Conservation (phyloP, 2,329 filamentous ascomycete genomes). For the Salinomyces thailandicus region DNA sequence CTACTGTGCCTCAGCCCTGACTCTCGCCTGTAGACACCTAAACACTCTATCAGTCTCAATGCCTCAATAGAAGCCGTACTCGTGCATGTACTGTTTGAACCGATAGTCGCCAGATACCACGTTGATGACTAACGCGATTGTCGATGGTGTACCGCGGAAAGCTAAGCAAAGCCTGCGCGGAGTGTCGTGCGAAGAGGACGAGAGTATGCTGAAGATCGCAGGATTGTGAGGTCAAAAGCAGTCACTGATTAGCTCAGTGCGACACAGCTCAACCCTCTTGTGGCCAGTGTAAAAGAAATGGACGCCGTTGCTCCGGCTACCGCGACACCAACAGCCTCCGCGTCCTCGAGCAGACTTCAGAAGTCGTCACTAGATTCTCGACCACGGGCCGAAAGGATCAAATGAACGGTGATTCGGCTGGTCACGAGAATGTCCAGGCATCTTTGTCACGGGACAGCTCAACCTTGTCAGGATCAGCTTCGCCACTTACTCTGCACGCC, state of each 20-base stretch:
- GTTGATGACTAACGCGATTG: too few species aligned
- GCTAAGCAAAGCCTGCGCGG: not conserved
- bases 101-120: too few species aligned
- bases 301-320: not conserved
- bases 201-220: not conserved
- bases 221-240: not conserved
- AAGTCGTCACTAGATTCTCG: not conserved
- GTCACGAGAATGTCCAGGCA: not conserved
- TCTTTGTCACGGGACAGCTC: too few species aligned
- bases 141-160: not conserved
- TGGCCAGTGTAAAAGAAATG: not conserved
- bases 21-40: too few species aligned
- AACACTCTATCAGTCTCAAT: too few species aligned
- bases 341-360: not conserved
- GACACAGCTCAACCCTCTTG: not conserved
- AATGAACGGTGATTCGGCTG: not conserved
- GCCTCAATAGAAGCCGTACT: too few species aligned
- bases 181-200: not conserved
- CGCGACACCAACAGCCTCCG: not conserved
- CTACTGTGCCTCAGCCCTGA: too few species aligned
- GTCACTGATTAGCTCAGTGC: not conserved
- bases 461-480: not conserved
- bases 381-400: not conserved
- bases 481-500: too few species aligned
- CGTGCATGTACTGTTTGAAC: too few species aligned